A percentile compares a stretch with the other conserved stretches of the same genome.
Evolutionary conservation across 257 asterid genomes (phyloP).

Genomic region (Galeopsis tetrahit): DNA sequence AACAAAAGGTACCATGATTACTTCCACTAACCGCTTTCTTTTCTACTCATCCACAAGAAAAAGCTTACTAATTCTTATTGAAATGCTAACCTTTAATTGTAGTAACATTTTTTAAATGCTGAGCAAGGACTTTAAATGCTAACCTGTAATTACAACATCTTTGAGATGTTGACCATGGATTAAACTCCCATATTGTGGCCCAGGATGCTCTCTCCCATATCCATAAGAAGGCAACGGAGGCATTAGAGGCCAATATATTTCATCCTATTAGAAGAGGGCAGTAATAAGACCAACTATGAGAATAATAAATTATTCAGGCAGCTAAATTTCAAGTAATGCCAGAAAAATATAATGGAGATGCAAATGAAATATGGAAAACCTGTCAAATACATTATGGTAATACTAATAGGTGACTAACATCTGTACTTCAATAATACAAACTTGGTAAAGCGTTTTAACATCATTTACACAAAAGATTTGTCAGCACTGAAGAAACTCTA

Average conservation of each 20-base stretch:
- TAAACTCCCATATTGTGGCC: slow-evolving; percentile 80
- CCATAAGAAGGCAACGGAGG: slow-evolving; percentile 93
- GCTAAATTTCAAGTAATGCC: neutral
- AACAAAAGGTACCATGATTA: too few species aligned
- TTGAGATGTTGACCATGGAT: slow-evolving; percentile 82
- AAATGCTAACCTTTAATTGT: slow-evolving; percentile 55
- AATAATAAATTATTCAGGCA: neutral
- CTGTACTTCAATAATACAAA: neutral
- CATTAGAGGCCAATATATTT: slow-evolving; percentile 78
- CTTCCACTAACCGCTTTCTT: too few species aligned
- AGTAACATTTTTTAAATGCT: slow-evolving; percentile 71
- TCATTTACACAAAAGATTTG: neutral
- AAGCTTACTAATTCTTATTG: slow-evolving; percentile 16
- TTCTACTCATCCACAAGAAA: slow-evolving; percentile 1
- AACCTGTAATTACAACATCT: slow-evolving; percentile 78
- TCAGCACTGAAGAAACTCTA: neutral
- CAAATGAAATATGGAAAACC: slow-evolving; percentile 16
- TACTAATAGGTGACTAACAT: too few species aligned
- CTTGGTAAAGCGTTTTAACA: slow-evolving; percentile 1
- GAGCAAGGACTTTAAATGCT: slow-evolving; percentile 47
- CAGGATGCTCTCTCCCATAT: slow-evolving; percentile 75
- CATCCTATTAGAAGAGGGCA: slow-evolving; percentile 49
- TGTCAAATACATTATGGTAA: slow-evolving; percentile 8
- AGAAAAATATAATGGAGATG: slow-evolving; percentile 13
- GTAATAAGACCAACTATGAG: slow-evolving; percentile 20